Evolutionary conservation across 495 filamentous ascomycete genomes (phyloP), one percentile per base, ranked within the genome.

Genomic region (Hypoxylon intermedium): DNA sequence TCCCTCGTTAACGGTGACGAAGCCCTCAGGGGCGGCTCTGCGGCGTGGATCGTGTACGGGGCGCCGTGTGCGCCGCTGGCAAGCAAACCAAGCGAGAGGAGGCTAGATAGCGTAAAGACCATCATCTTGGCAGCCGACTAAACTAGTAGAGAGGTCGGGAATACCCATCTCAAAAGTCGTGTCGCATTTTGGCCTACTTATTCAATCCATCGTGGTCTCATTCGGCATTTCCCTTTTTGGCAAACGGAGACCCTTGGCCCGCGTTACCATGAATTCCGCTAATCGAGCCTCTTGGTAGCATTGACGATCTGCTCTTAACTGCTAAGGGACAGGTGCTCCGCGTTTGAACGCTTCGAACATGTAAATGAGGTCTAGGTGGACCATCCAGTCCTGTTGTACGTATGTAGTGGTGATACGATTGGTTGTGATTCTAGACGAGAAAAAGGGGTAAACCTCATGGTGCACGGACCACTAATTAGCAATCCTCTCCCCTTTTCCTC

Each of bases 1-100:
- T 6, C 75, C 72, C 0, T 80, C 85, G 2, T 80, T 70, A 0
- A 78, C 79, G 3, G 73, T 78, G 11, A 83, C 74, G 45, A 85
- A 84, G 4, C 71, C 77, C 40, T 63, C 64, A 0, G 67, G 62
- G 5, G 46, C 63, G 18, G 45, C 15, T 36, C 40, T 20, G 11
- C 11, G 4, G 30, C 37, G 24, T 12, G 12, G 9, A 9, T 36
- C 43, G 12, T 45, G 31, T 1, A 51, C 26, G 7, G 45, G 51
- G 9, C 47, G 6, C 52, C 52, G 9, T 30, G 6, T 13, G 13
- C 46, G 6, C 40, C 24, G 43, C 53, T 58, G 9, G 34, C 46
- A 9, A 66, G 52, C 13, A 66, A 58, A 21, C 40, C 18, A 19
- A 67, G 33, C 5, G 53, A 50, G 5, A 67, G 36, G 34, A 67